Conservation (phyloP, 768 basidiomycete genomes). For the Naematelia encephala region DNA sequence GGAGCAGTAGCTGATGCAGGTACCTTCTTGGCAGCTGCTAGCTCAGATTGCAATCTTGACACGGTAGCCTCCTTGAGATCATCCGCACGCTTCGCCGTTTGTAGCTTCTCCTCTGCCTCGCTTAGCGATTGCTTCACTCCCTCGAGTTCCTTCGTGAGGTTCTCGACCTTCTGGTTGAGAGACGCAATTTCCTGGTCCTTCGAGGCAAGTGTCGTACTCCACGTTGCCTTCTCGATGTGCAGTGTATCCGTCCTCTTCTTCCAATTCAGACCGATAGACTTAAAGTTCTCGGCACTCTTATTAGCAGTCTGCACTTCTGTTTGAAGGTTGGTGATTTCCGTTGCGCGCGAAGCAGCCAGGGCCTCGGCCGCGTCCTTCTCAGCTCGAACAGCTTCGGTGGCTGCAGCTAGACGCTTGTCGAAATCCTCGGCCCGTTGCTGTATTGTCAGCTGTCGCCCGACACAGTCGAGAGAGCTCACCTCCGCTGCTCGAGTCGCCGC, state of each 20-base stretch:
- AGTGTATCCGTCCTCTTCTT: constrained; percentile 24
- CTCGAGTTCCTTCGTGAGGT: constrained; percentile 22
- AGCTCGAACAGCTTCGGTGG: constrained; percentile 27
- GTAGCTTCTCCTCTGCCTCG: constrained; percentile 33
- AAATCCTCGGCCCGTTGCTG: constrained; percentile 28
- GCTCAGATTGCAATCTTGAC: constrained; percentile 32
- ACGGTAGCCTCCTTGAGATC: constrained; percentile 33
- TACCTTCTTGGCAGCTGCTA: constrained; percentile 19
- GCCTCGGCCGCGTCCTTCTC: constrained; percentile 39
- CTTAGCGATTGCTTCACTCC: constrained; percentile 20
- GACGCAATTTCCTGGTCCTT: constrained; percentile 34
- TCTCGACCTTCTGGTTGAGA: constrained; percentile 9
- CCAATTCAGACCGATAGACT: constrained; percentile 38
- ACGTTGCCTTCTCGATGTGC: constrained; percentile 13
- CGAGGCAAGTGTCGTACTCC: constrained; percentile 13
- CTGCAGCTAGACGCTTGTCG: constrained; percentile 29
- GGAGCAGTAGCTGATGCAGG: constrained; percentile 2
- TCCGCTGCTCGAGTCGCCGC: constrained; percentile 38
- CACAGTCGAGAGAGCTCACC: constrained; percentile 10
- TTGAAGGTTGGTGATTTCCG: constrained; percentile 26
- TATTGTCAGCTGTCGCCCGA: neutral
- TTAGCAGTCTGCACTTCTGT: constrained; percentile 24
- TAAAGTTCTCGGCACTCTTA: constrained; percentile 19
- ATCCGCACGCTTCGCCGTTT: constrained; percentile 15
- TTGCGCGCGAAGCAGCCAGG: constrained; percentile 25